Percentiles rank a stretch among this genome's conserved stretches.
These are phyloP conservation scores for Podospora pseudocomata DNA, from an alignment of 495 filamentous ascomycete genomes.

Conservation along the genomic window DNA sequence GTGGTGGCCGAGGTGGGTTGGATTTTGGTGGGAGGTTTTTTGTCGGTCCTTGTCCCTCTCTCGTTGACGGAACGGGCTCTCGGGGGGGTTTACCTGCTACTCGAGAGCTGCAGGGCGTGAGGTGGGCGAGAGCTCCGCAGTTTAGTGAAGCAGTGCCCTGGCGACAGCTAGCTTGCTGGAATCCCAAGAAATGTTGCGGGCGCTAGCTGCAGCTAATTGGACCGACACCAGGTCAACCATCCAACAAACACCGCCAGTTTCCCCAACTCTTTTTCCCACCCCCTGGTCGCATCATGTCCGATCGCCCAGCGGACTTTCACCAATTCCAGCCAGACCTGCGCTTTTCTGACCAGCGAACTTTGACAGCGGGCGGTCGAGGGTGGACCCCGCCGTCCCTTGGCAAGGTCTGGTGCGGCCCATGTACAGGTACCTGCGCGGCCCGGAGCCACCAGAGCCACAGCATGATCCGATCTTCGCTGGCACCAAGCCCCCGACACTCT, in stretches of 20 bases:
- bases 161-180: slow-evolving; percentile 15
- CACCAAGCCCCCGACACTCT: not conserved
- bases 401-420: slow-evolving; percentile 14
- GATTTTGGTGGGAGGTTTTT: slow-evolving; percentile 29
- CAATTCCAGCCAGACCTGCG: slow-evolving; percentile 18
- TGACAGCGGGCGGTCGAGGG: slow-evolving; percentile 23
- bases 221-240: slow-evolving; percentile 28
- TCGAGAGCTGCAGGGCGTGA: slow-evolving; percentile 2
- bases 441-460: slow-evolving; percentile 14
- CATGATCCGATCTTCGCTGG: slow-evolving; percentile 18
- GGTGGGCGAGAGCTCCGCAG: slow-evolving; percentile 20
- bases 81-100: slow-evolving; percentile 17
- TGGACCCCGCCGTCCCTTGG: slow-evolving; percentile 14
- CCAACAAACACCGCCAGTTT: slow-evolving; percentile 33
- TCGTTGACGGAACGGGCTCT: not conserved
- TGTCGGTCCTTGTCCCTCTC: slow-evolving; percentile 1
- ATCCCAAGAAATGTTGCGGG: slow-evolving; percentile 25
- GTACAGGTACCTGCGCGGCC: slow-evolving; percentile 31
- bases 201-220: slow-evolving; percentile 35
- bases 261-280: slow-evolving; percentile 35
- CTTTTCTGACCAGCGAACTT: slow-evolving; percentile 13
- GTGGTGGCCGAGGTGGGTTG: slow-evolving; percentile 14
- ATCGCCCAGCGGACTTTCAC: slow-evolving; percentile 31
- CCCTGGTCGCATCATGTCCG: slow-evolving; percentile 25
- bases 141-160: slow-evolving; percentile 18